A percentile compares a stretch with the other conserved stretches of the same genome.
phyloP scores from a whole-genome alignment of 768 basidiomycete genomes.

The Boletus speciosus region DNA sequence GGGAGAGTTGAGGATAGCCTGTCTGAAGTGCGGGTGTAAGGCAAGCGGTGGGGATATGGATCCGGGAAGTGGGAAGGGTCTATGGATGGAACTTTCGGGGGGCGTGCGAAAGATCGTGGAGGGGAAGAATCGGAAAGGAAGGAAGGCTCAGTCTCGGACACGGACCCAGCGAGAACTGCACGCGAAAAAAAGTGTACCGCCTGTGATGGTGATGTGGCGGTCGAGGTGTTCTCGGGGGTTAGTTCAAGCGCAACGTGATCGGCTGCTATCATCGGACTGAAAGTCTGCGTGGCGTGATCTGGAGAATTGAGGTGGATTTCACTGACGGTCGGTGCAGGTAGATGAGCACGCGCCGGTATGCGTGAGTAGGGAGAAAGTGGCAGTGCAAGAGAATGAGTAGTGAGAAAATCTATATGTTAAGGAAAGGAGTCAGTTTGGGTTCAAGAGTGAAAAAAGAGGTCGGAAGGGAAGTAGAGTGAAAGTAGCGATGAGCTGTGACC shows the following conservation, averaged over 20 bases:
- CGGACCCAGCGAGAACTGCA: slow-evolving; percentile 36
- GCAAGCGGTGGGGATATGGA: slow-evolving; percentile 61
- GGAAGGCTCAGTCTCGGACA: slow-evolving; percentile 39
- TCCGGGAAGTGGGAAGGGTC: slow-evolving; percentile 72
- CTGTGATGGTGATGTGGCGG: slow-evolving; percentile 24
- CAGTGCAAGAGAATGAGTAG: slow-evolving; percentile 29
- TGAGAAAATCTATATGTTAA: slow-evolving; percentile 27
- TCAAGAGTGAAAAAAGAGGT: slow-evolving; percentile 14
- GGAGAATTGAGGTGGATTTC: slow-evolving; percentile 28
- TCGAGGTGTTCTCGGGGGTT: slow-evolving; percentile 15
- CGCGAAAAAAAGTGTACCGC: slow-evolving; percentile 27
- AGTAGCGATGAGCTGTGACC: slow-evolving; percentile 6
- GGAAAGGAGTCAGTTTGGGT: slow-evolving; percentile 17
- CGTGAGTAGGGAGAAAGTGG: slow-evolving; percentile 35
- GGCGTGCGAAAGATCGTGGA: slow-evolving; percentile 39
- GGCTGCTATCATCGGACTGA: slow-evolving; percentile 20
- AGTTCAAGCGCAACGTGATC: slow-evolving; percentile 11
- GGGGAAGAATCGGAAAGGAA: slow-evolving; percentile 36
- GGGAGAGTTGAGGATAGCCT: slow-evolving; percentile 42
- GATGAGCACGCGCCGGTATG: slow-evolving; percentile 29
- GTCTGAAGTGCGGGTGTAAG: slow-evolving; percentile 38
- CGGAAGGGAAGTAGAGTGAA: background rate
- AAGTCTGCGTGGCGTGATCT: slow-evolving; percentile 12
- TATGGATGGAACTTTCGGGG: slow-evolving; percentile 43
- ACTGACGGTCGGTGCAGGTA: slow-evolving; percentile 37